A percentile compares a stretch with the other conserved stretches of the same genome.
Conservation (phyloP, 371 early-diverging fungal genomes). For the Rhizopus arrhizus region DNA sequence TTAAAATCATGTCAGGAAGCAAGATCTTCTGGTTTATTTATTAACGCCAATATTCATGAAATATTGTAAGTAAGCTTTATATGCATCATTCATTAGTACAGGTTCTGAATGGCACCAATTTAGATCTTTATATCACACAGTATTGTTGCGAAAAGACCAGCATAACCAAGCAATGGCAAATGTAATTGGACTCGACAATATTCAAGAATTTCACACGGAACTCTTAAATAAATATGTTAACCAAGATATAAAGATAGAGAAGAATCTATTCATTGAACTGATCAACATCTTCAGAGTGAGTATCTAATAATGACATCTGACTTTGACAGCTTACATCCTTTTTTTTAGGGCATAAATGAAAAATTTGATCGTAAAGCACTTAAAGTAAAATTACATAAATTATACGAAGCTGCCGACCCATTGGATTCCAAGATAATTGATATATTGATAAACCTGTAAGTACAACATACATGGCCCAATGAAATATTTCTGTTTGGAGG, state of each 20-base stretch:
- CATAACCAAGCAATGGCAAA: slow-evolving; percentile 18
- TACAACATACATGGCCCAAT: slow-evolving; percentile 22
- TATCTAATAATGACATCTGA: slow-evolving; percentile 22
- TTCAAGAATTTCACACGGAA: slow-evolving; percentile 22
- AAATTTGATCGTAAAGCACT: slow-evolving; percentile 26
- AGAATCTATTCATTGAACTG: slow-evolving; percentile 19
- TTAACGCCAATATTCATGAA: slow-evolving; percentile 25
- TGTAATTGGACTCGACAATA: slow-evolving; percentile 23
- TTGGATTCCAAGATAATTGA: slow-evolving; percentile 26
- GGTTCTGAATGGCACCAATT: slow-evolving; percentile 23
- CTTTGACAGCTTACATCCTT: slow-evolving; percentile 25
- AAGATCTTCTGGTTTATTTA: slow-evolving; percentile 30
- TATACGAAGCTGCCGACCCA: slow-evolving; percentile 26
- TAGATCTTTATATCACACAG: slow-evolving; percentile 25
- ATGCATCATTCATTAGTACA: slow-evolving; percentile 22
- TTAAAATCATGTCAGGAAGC: slow-evolving; percentile 19
- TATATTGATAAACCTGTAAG: slow-evolving; percentile 26
- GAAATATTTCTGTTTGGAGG: slow-evolving; percentile 25
- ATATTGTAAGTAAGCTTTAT: slow-evolving; percentile 23
- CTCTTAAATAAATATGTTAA: slow-evolving; percentile 24
- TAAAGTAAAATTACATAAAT: slow-evolving; percentile 22
- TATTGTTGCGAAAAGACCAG: slow-evolving; percentile 24
- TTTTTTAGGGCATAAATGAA: slow-evolving; percentile 26
- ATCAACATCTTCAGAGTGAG: slow-evolving; percentile 29
- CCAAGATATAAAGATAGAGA: slow-evolving; percentile 23